Percentiles rank a stretch among this genome's conserved stretches.
Conservation (phyloP, 352 stramenopile species). For the Globisporangium radiosum region DNA sequence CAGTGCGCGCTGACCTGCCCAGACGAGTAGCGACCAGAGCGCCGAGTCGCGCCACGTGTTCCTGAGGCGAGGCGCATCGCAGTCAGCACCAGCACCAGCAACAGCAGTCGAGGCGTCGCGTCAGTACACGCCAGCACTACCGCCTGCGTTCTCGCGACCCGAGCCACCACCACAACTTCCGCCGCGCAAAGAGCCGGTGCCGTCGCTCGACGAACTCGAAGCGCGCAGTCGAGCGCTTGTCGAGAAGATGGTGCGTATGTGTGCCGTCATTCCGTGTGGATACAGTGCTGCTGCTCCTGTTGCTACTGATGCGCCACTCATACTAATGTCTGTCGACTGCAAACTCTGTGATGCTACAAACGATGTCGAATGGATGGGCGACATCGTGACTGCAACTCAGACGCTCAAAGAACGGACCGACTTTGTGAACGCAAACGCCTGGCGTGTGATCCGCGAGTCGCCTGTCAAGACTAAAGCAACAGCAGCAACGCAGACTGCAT, state of each 20-base stretch:
- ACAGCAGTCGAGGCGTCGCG: background rate
- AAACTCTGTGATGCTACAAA: no score
- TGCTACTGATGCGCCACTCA: no score
- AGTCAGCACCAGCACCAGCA: constrained; percentile 9
- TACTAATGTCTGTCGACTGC: background rate
- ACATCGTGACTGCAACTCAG: constrained; percentile 12
- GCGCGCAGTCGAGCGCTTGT: constrained; percentile 27
- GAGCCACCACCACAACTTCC: constrained; percentile 2
- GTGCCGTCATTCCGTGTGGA: no score
- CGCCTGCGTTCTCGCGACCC: constrained; percentile 8
- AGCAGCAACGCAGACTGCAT: constrained; percentile 1
- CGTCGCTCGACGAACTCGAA: constrained; percentile 42
- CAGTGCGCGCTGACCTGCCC: background rate
- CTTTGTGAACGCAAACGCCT: constrained; percentile 70
- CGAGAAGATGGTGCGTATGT: constrained; percentile 19
- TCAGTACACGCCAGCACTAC: background rate
- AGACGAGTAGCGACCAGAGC: constrained; percentile 7
- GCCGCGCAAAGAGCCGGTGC: constrained; percentile 37
- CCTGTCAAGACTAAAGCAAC: constrained; percentile 4
- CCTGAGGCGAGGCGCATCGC: constrained; percentile 20
- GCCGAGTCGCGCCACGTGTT: constrained; percentile 23
- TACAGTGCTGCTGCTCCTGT: no score
- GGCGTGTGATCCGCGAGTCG: constrained; percentile 61
- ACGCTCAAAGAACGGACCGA: constrained; percentile 53
- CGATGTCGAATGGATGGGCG: no score